Base-by-base conservation (phyloP, 2,329 filamentous ascomycete species). In the Coniochaeta sp. region DNA sequence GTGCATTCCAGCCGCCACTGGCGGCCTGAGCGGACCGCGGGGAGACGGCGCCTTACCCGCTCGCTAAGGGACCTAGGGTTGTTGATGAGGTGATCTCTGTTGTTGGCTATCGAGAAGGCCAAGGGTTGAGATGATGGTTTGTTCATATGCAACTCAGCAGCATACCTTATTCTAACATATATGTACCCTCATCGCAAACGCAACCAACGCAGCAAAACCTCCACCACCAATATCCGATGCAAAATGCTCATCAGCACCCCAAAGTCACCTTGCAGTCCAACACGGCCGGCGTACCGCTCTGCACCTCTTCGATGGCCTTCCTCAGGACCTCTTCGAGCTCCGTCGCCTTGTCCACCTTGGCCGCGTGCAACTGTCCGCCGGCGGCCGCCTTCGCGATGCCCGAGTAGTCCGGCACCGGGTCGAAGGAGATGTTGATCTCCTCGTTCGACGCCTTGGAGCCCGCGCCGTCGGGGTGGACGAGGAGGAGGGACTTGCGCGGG, bases 371-470 rank as follows among this genome's bases (percentile, higher is more conserved):
- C 18, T 79, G 71, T 6, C 79, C 79, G 1, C 75, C 77, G 0
- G 77, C 75, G 0, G 81, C 79, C 1, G 80, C 81, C 66, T 81
- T 80, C 18, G 80, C 81, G 48, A 84, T 82, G 32, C 78, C 80
- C 0, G 77, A 64, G 58, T 81, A 84, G 61, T 84, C 78, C 0
- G 81, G 81, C 4, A 71, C 68, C 0, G 81, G 81, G 24, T 73
- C 70, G 55, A 84, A 82, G 1, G 77, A 79, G 56, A 83, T 82
- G 59, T 82, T 83, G 57, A 83, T 75, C 61, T 83, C 81, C 52
- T 81, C 78, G 61, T 82, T 82, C n/a, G 71, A 76, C 1, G 77
- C 77, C 58, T 65, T 70, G 24, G 79, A 75, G 1, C 75, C 79
- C 3, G 76, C 62, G 0, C 80, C 81, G 4, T 82, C 68, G 0